Conservation (phyloP, 352 stramenopile genomes). For the Aphanomyces euteiches region DNA sequence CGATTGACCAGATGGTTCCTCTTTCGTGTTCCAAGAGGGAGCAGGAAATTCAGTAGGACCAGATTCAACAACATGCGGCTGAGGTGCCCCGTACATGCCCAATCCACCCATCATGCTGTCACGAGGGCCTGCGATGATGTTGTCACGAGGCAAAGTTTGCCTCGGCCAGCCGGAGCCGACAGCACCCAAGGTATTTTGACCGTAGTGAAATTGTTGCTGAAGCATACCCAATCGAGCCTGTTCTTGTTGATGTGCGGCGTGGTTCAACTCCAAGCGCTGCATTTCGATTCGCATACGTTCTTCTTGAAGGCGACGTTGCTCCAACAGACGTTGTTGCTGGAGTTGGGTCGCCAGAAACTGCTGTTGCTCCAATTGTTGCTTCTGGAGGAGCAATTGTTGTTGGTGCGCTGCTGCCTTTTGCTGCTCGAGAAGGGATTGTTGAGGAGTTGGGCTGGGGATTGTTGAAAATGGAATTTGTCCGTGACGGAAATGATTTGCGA, state of each 20-base stretch:
- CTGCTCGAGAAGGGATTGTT: conserved; percentile 38
- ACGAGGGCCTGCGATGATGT: conserved; percentile 4
- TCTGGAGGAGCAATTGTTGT: conserved; percentile 28
- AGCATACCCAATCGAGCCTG: conserved; percentile 41
- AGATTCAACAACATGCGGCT: neutral
- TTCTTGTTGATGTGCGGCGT: conserved; percentile 60
- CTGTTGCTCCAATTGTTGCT: conserved; percentile 30
- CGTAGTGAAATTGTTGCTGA: conserved; percentile 55
- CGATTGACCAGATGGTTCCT: neutral
- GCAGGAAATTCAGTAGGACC: neutral
- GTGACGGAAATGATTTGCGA: conserved; percentile 72
- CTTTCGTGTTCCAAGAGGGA: conserved; percentile 6
- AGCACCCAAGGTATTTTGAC: conserved; percentile 34
- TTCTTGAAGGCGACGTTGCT: conserved; percentile 56
- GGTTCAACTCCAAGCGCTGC: conserved; percentile 67
- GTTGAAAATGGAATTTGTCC: conserved; percentile 65
- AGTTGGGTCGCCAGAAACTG: conserved; percentile 67
- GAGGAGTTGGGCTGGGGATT: conserved; percentile 35
- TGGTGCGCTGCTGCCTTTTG: conserved; percentile 20
- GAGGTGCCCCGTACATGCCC: neutral
- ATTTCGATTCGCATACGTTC: conserved; percentile 73
- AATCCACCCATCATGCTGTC: conserved; percentile 18
- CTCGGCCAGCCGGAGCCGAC: neutral
- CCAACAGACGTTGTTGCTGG: conserved; percentile 52
- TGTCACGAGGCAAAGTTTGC: neutral